A percentile compares a stretch with the other conserved stretches of the same genome.
phyloP scores from a whole-genome alignment of 352 stramenopile species.

The Phytophthora multivora region DNA sequence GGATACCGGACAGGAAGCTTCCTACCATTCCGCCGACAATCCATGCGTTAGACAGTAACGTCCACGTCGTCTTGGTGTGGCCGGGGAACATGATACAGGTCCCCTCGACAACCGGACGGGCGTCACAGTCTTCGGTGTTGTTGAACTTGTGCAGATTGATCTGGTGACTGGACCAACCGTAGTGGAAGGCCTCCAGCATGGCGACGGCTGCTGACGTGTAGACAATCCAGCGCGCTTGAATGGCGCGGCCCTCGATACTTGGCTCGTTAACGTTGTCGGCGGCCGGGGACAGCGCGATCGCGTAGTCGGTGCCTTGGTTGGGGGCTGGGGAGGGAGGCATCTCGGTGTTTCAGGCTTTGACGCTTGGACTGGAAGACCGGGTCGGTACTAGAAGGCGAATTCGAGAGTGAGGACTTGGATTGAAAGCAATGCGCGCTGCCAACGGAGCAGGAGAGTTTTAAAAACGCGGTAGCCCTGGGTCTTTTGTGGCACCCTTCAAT shows the following conservation, averaged over 20 bases:
- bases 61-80: constrained; percentile 55
- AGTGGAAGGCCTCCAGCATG: constrained; percentile 51
- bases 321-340: constrained; percentile 12
- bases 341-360: not conserved
- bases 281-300: constrained; percentile 16
- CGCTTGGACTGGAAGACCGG: constrained; percentile 17
- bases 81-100: constrained; percentile 68
- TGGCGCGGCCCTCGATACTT: constrained; percentile 11
- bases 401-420: constrained; percentile 19
- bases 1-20: constrained; percentile 34
- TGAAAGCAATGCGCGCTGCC: not conserved
- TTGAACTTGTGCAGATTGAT: constrained; percentile 59
- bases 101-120: constrained; percentile 34
- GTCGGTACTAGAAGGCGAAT: constrained; percentile 20
- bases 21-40: constrained; percentile 62
- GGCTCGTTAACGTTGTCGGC: not conserved
- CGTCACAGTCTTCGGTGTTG: constrained; percentile 44
- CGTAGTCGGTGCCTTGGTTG: constrained; percentile 19
- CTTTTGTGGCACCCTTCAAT: constrained; percentile 1
- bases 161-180: constrained; percentile 57
- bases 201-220: constrained; percentile 43
- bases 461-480: not conserved
- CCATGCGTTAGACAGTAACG: constrained; percentile 54
- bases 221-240: constrained; percentile 32
- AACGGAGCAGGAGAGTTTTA: not conserved